phyloP scores from a whole-genome alignment of 2,329 filamentous ascomycete species.

The Lachnellula occidentalis region DNA sequence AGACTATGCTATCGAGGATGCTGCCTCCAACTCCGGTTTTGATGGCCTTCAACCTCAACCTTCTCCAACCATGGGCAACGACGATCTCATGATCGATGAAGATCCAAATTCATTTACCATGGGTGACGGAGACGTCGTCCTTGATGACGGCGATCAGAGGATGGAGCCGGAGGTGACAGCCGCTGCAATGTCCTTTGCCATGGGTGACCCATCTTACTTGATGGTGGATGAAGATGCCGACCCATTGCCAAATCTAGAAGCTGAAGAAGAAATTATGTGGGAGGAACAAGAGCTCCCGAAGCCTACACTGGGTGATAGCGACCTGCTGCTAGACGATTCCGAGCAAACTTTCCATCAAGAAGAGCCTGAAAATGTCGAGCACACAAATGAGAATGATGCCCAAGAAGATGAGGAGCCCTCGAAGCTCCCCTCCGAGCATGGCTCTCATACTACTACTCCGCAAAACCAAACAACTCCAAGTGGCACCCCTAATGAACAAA shows the following conservation, averaged over 20 bases:
- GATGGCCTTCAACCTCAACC: conserved; percentile 31
- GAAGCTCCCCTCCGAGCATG: neutral
- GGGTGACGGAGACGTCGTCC: neutral
- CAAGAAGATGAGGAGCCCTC: neutral
- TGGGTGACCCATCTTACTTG: conserved; percentile 2
- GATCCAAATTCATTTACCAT: conserved; percentile 7
- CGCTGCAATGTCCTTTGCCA: conserved; percentile 12
- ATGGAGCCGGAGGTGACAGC: conserved; percentile 16
- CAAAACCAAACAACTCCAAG: neutral
- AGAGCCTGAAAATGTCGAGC: neutral
- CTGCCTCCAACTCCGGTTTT: conserved; percentile 32
- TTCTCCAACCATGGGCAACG: conserved; percentile 35
- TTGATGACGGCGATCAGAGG: conserved; percentile 21
- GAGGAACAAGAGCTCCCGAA: neutral
- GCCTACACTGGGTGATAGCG: neutral
- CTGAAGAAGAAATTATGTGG: conserved; percentile 1
- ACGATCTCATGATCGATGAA: conserved; percentile 40
- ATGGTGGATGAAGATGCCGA: neutral
- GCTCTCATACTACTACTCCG: conserved; percentile 3
- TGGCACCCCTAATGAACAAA: neutral
- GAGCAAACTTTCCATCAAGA: conserved; percentile 1
- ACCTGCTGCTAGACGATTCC: neutral
- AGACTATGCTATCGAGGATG: conserved; percentile 52
- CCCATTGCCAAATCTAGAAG: neutral
- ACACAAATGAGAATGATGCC: neutral